Evolutionary conservation across 352 stramenopile species (phyloP).

Genomic region (Phytopythium montanum): DNA sequence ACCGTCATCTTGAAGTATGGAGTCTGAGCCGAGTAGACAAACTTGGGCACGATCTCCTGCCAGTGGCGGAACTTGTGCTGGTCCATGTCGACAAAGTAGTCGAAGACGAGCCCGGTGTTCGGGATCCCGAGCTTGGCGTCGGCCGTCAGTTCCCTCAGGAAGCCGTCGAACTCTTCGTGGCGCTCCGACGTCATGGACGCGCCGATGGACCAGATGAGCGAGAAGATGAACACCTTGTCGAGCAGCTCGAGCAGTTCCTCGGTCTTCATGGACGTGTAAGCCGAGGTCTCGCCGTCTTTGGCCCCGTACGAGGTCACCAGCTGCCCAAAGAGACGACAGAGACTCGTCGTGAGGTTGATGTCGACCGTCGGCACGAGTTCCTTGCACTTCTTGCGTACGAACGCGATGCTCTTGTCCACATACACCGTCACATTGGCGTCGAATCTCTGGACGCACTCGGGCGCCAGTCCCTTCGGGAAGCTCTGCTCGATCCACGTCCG

Average conservation of each 20-base stretch:
- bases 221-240: conserved; percentile 87
- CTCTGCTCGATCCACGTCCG: conserved; percentile 83
- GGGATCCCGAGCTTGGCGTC: conserved; percentile 56
- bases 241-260: conserved; percentile 50
- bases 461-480: conserved; percentile 38
- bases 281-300: conserved; percentile 9
- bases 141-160: conserved; percentile 53
- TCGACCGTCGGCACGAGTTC: conserved; percentile 89
- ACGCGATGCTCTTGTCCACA: conserved; percentile 72
- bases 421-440: conserved; percentile 49
- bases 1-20: conserved; percentile 85
- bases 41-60: conserved; percentile 63
- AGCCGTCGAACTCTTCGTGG: conserved; percentile 79
- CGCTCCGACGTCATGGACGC: conserved; percentile 78
- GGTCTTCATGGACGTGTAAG: conserved; percentile 22
- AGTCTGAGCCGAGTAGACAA: conserved; percentile 51
- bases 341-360: conserved; percentile 82
- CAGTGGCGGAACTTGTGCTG: conserved; percentile 44
- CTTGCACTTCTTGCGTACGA: conserved; percentile 67
- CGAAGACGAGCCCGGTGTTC: conserved; percentile 64
- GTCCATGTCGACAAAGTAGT: conserved; percentile 82
- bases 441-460: conserved; percentile 33
- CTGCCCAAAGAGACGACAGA: conserved; percentile 85
- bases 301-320: conserved; percentile 57
- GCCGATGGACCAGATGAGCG: conserved; percentile 89